These are phyloP conservation scores for Trichoderma asperelloides DNA, from an alignment of 495 filamentous ascomycete genomes.

Conservation along the genomic window DNA sequence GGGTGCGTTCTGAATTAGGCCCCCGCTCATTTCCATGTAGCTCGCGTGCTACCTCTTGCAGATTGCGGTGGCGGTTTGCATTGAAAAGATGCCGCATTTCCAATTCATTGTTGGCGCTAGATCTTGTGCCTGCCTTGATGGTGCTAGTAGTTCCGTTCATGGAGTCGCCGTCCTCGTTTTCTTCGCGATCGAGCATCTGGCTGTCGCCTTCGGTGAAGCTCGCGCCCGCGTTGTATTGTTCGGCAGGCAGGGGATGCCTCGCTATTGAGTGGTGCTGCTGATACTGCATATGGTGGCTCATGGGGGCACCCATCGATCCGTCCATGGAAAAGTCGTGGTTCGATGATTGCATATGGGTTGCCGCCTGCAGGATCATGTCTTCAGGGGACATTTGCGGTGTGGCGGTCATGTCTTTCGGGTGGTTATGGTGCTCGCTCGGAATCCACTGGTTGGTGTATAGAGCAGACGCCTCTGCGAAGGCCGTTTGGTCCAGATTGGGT, in stretches of 20 bases:
- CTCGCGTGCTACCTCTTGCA: slow-evolving; percentile 78
- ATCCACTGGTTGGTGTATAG: slow-evolving; percentile 48
- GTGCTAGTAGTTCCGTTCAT: slow-evolving; percentile 40
- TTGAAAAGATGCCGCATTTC: slow-evolving; percentile 81
- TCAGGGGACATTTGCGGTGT: slow-evolving; percentile 48
- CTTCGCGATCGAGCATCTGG: slow-evolving; percentile 58
- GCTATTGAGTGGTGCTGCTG: slow-evolving; percentile 44
- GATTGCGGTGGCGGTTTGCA: slow-evolving; percentile 59
- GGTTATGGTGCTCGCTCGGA: slow-evolving; percentile 35
- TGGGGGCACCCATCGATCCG: slow-evolving; percentile 40
- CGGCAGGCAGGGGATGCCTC: slow-evolving; percentile 39
- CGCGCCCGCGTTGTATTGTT: slow-evolving; percentile 47
- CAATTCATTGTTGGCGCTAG: slow-evolving; percentile 78
- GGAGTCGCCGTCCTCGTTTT: slow-evolving; percentile 56
- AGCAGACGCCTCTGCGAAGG: slow-evolving; percentile 40
- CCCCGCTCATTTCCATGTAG: slow-evolving; percentile 52
- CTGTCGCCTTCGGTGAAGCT: slow-evolving; percentile 59
- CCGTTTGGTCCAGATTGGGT: slow-evolving; percentile 49
- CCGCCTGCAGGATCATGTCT: slow-evolving; percentile 56
- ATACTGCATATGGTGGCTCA: slow-evolving; percentile 40
- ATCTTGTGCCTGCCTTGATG: slow-evolving; percentile 52
- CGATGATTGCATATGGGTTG: slow-evolving; percentile 42
- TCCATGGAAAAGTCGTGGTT: slow-evolving; percentile 44
- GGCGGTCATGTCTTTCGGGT: slow-evolving; percentile 29
- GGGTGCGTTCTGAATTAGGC: slow-evolving; percentile 83